Evolutionary conservation across 805 yeast genomes (phyloP), one percentile per base, ranked within the genome.

Genomic region (Candida oleophila): DNA sequence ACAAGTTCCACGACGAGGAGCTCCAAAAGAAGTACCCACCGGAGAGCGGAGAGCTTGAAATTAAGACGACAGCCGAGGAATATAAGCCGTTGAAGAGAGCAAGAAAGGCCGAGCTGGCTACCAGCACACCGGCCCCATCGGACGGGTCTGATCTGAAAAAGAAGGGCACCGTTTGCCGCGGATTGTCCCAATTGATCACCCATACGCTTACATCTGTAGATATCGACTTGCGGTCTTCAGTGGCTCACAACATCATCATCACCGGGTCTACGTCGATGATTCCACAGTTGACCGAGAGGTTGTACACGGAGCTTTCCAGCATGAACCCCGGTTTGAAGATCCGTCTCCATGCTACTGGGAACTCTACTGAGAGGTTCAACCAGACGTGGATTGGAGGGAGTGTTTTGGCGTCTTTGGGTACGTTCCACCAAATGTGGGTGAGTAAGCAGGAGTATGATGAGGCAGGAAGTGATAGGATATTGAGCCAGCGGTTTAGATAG

Each of bases 381-480:
- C 87, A 89, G 49, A 75, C 92, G 5, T 91, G 97, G 96, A 78
- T 91, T 42, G 97, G 97, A 39, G 97, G 96, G 5, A 84, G 92
- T 53, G 90, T 91, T 34, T 70, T 91, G 46, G 82, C 96, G 4
- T 84, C 94, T 44, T 74, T 91, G 55, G 97, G 97, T 30, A 88
- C 96, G 2, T 91, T 91, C 75, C 97, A 91, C 64, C 97, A 91
- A 65, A 71, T 87, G 68, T 91, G 97, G 97, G 96, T 91, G 2
- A 86, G 91, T 37, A 84, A 82, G 59, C 81, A 80, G 53, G 97
- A 91, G 65, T 87, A 85, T 56, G 89, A 88, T 50, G 97, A 91
- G 64, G 89, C 83, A 21, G 97, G 97, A 4, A 82, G 83, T 11
- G 94, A 88, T 46, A 81, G 89, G 62, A 74, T 91, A 47, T 76